Evolutionary conservation across 495 filamentous ascomycete genomes (phyloP).

Genomic region (Durotheca rogersii): DNA sequence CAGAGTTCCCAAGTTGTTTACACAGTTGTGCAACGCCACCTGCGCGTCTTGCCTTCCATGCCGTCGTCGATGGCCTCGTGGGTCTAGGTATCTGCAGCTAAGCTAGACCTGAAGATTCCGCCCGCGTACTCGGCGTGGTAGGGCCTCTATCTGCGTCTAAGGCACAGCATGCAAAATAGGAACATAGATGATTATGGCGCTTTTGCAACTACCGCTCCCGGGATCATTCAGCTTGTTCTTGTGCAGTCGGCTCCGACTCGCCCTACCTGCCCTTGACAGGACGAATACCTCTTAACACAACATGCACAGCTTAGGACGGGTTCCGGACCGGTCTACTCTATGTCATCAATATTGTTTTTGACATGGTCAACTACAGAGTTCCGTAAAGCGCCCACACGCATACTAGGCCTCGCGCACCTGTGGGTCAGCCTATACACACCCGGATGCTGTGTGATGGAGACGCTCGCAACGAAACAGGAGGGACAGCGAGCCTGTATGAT

Average conservation of each 20-base stretch:
- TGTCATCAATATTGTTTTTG: slow-evolving; percentile 2
- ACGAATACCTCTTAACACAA: slow-evolving; percentile 14
- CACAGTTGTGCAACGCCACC: background rate
- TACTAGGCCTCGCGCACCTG: slow-evolving; percentile 1
- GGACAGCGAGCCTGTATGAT: background rate
- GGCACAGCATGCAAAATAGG: background rate
- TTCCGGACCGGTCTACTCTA: background rate
- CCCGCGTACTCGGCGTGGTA: background rate
- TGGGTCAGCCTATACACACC: slow-evolving; percentile 1
- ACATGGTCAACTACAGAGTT: slow-evolving; percentile 2
- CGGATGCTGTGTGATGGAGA: too few species aligned
- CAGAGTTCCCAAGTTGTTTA: too few species aligned
- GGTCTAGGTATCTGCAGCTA: slow-evolving; percentile 2
- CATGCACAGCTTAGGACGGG: slow-evolving; percentile 14
- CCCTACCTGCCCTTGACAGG: slow-evolving; percentile 2
- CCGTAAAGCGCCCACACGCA: slow-evolving; percentile 5
- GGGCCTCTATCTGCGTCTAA: slow-evolving; percentile 4
- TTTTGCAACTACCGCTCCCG: slow-evolving; percentile 17
- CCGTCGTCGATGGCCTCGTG: too few species aligned
- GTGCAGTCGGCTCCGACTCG: slow-evolving; percentile 8
- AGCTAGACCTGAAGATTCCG: slow-evolving; percentile 3
- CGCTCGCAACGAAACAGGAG: background rate
- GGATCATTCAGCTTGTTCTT: slow-evolving; percentile 2
- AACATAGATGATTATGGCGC: background rate
- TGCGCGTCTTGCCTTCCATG: too few species aligned